phyloP scores from a whole-genome alignment of 1,139 yeast genomes.

The Saccharomyces hybrid region DNA sequence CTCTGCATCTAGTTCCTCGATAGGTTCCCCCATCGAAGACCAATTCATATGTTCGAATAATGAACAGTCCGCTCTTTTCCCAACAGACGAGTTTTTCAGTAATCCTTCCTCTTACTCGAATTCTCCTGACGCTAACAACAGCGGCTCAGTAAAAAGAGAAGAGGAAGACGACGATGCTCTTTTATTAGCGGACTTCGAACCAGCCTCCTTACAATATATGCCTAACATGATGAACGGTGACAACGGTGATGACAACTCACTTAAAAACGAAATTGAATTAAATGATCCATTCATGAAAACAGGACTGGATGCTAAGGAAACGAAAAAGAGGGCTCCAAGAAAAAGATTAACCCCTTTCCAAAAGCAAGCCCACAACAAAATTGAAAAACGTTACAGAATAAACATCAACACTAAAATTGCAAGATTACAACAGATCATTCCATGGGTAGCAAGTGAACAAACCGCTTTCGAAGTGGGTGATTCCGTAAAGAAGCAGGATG shows the following conservation, averaged over 20 bases:
- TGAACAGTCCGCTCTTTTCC: conserved; percentile 1
- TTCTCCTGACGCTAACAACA: conserved; percentile 3
- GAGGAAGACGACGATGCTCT: background rate
- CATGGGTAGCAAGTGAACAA: conserved; percentile 51
- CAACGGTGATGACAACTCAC: conserved; percentile 1
- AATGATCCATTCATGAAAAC: conserved; percentile 4
- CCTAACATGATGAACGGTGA: conserved; percentile 4
- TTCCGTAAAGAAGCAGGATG: conserved; percentile 11
- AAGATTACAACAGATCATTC: conserved; percentile 53
- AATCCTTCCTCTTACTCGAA: conserved; percentile 9
- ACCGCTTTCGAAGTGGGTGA: conserved; percentile 50
- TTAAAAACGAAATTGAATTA: background rate
- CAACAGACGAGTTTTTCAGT: conserved; percentile 6
- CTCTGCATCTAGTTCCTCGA: conserved; percentile 22
- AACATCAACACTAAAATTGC: conserved; percentile 67
- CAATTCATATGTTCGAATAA: background rate
- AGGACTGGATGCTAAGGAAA: conserved; percentile 8
- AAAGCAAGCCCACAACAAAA: conserved; percentile 64
- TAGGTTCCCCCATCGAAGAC: conserved; percentile 22
- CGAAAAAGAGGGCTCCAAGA: conserved; percentile 45
- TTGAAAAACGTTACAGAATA: conserved; percentile 62
- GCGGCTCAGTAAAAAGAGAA: background rate
- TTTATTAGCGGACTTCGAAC: background rate
- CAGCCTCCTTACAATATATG: background rate
- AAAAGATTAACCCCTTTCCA: conserved; percentile 54